Base-by-base conservation (phyloP, 257 asterid species). In the Mentha longifolia region DNA sequence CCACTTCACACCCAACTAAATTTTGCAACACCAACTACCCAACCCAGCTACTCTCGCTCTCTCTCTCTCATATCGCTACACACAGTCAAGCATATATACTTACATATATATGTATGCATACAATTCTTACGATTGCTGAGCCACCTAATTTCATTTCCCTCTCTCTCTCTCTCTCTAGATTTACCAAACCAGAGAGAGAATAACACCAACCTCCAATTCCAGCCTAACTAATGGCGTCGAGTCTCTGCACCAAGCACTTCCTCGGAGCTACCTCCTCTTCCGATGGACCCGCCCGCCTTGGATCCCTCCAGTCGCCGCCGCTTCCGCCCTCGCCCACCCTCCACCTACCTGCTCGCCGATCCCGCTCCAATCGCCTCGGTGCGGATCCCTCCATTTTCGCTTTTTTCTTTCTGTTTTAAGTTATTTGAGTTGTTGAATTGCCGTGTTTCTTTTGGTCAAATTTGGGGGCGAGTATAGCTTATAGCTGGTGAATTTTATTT, bases 301-400 rank as follows among this genome's bases (percentile, higher is more conserved):
- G 95, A 73, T 87, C 91, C 56, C 76, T 85, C 55, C 89, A 80
- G 3, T 80, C 88, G 51, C 63, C 82, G 68, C 63, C 85, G 57
- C 19, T 74, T 67, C 84, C 76, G 58, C 75, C 79, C 52, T 71
- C 81, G 41, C 81, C 81, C 37, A 61, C 70, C 74, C 73, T 89
- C 63, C 92, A 76, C 41, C 59, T 87, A 22, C 90, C 85, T 10
- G 61, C 83, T 79, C 91, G 91, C 65, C 85, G 83, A 63, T 77
- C 84, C 59, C 88, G 70, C 45, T 68, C 78, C 79, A 89, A 73
- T 67, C 94, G 96, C 75, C 80, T 94, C 76, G 90, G 97, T 91
- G 62, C 50, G 77, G 47, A 51, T 69, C 63, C 59, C 58, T 59
- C 3, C 1, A 16, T 28, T 9, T 28, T 43, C 43, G n/a, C 8